phyloP scores from a whole-genome alignment of 2,329 filamentous ascomycete species.

The Stenocarpella maydis region DNA sequence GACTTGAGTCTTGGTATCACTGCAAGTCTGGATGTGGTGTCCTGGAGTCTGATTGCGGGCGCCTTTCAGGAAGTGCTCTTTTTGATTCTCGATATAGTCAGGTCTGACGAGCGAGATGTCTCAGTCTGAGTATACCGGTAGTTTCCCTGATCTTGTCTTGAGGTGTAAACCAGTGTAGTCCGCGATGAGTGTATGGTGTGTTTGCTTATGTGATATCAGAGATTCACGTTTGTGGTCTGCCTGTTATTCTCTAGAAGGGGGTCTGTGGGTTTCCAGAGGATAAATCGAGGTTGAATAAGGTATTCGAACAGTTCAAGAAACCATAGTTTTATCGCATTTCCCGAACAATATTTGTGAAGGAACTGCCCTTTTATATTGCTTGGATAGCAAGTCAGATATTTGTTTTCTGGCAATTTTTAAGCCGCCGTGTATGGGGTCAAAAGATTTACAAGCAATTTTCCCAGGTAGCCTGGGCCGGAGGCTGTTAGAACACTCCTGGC shows the following conservation, averaged over 20 bases:
- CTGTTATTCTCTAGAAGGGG: no score
- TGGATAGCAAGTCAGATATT: no score
- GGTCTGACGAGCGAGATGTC: not conserved
- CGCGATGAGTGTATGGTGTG: not conserved
- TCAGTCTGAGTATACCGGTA: not conserved
- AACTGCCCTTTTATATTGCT: no score
- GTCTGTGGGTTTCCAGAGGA: not conserved
- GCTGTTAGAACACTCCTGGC: not conserved
- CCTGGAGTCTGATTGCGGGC: not conserved
- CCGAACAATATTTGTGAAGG: not conserved
- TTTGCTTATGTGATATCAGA: not conserved
- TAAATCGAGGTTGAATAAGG: not conserved
- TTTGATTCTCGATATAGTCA: not conserved
- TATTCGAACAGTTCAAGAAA: not conserved
- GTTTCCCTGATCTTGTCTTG: not conserved
- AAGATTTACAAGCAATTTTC: not conserved
- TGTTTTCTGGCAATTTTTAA: no score
- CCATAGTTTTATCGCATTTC: not conserved
- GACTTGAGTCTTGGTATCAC: no score
- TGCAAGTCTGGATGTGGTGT: no score
- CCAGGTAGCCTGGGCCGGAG: not conserved
- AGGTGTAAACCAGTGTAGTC: not conserved
- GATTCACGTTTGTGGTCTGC: not conserved
- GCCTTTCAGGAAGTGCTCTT: not conserved
- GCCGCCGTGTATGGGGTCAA: no score